A percentile compares a stretch with the other conserved stretches of the same genome.
Evolutionary conservation across 2,329 filamentous ascomycete genomes (phyloP).

Genomic region (Hymenoscyphus fructigenus): DNA sequence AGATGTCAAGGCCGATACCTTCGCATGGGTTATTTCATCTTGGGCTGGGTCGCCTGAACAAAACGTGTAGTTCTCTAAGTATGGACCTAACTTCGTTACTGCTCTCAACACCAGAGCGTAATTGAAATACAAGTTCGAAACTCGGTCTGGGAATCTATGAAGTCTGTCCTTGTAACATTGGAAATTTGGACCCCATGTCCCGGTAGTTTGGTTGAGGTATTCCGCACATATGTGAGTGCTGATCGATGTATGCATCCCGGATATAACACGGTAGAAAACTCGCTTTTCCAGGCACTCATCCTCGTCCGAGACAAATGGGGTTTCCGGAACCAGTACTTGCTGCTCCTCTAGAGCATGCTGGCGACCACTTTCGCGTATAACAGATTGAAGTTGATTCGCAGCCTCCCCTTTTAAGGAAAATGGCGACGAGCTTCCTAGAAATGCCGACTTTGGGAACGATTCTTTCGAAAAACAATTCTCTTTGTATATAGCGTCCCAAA

Average conservation of each 20-base stretch:
- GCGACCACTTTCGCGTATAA: slow-evolving; percentile 58
- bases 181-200: slow-evolving; percentile 87
- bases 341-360: slow-evolving; percentile 62
- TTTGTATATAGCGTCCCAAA: slow-evolving; percentile 95
- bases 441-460: slow-evolving; percentile 60
- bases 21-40: slow-evolving; percentile 75
- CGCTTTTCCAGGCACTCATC: slow-evolving; percentile 97
- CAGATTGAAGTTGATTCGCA: slow-evolving; percentile 59
- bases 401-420: slow-evolving; percentile 41
- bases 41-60: slow-evolving; percentile 82
- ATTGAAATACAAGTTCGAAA: slow-evolving; percentile 99
- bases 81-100: slow-evolving; percentile 82
- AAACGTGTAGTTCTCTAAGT: slow-evolving; percentile 81
- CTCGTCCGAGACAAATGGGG: slow-evolving; percentile 65
- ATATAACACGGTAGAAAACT: slow-evolving; percentile 95
- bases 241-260: slow-evolving; percentile 97
- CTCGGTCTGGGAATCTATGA: slow-evolving; percentile 80
- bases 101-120: slow-evolving; percentile 93
- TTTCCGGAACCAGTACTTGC: slow-evolving; percentile 52
- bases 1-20: slow-evolving; percentile 74
- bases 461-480: slow-evolving; percentile 90
- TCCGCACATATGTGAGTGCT: slow-evolving; percentile 95
- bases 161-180: slow-evolving; percentile 86
- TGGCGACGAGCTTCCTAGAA: slow-evolving; percentile 46
- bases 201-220: slow-evolving; percentile 92